Base-by-base conservation (phyloP, 2,329 filamentous ascomycete genomes). In the Exophiala sideris region DNA sequence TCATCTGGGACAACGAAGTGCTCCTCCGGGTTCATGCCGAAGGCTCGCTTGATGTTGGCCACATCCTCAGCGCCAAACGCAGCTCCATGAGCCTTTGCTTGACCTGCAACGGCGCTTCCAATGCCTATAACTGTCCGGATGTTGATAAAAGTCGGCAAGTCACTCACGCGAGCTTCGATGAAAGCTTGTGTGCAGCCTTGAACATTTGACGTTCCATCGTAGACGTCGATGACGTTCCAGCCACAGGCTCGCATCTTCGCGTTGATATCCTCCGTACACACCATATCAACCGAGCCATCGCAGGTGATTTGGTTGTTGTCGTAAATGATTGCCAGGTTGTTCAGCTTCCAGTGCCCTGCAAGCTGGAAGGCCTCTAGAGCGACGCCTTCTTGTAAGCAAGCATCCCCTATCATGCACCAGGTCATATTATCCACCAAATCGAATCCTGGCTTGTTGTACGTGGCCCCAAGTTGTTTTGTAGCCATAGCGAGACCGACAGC, bases 281-380 rank as follows among this genome's bases (percentile, higher is more conserved):
- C 74, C 24, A 76, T 68, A 64, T 82, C 79, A 2, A 82, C 74
- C 2, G 73, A 75, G 1, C 81, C 81, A 53, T 83, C 81, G 61
- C 80, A 83, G 4, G 80, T 83, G 45, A 84, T 71, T 61, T 81
- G 77, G 64, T 84, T 83, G 66, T 84, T 83, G 59, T 84, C 81
- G 59, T 84, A 84, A 44, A 83, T 77, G 21, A 84, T 67, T 3
- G 75, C 76, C 1, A 84, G 67, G 64, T 84, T 84, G 67, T 79
- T 76, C 8, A 84, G 70, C 58, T 72, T 74, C 65, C 75, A 73
- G 64, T 83, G 79, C 1, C 80, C 81, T 5, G 80, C 80, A 5
- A 82, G 73, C 3, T 76, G 76, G 45, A 84, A 76, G 0, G 81
- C 77, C 64, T 84, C 82, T 1, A 82, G 69, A 0, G 72, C 76